Percentiles rank a stretch among this genome's conserved stretches.
Conservation (phyloP, 768 basidiomycete species). For the Tulasnella sp. region DNA sequence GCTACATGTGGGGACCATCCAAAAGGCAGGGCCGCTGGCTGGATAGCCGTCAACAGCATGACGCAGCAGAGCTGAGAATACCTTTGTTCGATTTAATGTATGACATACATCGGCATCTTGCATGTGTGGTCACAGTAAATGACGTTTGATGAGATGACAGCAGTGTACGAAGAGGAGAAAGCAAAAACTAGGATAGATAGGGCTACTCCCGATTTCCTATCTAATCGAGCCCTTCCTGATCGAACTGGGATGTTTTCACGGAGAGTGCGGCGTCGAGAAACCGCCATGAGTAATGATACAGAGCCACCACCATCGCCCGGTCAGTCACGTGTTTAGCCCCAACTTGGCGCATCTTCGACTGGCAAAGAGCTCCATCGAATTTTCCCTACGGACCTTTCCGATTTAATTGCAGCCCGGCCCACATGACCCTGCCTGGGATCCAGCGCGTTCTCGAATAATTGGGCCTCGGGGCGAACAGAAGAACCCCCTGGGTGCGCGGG, state of each 20-base stretch:
- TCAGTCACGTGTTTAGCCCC: not conserved
- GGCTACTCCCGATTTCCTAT: not conserved
- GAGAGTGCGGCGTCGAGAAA: not conserved
- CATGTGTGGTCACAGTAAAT: not conserved
- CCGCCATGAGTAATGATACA: not conserved
- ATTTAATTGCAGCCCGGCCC: no score
- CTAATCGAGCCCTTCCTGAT: not conserved
- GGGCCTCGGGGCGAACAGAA: no score
- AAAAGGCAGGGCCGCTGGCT: conserved; percentile 4
- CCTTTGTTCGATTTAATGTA: not conserved
- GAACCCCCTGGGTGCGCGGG: no score
- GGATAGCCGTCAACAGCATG: not conserved
- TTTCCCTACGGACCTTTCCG: not conserved
- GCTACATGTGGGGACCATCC: conserved; percentile 26
- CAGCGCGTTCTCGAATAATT: no score
- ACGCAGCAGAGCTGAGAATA: not conserved
- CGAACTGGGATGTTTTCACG: not conserved
- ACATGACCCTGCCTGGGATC: no score
- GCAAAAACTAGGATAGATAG: not conserved
- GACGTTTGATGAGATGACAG: not conserved
- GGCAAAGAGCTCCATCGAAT: not conserved
- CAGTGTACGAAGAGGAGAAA: not conserved
- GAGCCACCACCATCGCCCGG: no score
- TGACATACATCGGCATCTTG: not conserved
- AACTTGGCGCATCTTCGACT: not conserved